Base-by-base conservation (phyloP, 2,329 filamentous ascomycete genomes). In the Aspergillus thermomutatus region DNA sequence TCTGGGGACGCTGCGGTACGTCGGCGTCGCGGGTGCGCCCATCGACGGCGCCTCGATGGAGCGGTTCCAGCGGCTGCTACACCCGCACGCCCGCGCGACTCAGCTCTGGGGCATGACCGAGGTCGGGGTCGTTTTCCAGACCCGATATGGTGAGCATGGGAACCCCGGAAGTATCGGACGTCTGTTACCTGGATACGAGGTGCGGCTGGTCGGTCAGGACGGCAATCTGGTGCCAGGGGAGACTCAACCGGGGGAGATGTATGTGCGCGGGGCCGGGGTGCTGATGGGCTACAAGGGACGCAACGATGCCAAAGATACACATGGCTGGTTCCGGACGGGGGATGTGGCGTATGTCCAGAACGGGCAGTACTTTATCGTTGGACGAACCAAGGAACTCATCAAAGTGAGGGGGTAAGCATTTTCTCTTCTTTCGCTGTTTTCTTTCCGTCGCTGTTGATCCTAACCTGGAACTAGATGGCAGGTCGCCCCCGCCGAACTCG, bases 21-120 rank as follows among this genome's bases (percentile, higher is more conserved):
- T 81, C 25, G 75, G 73, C 28, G 75, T 77, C 11, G 82, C 81
- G 1, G 82, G 82, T 19, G 80, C 82, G 0, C 74, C 79, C 2
- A 72, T 84, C 9, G 75, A 77, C 10, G 70, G 69, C 1, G 67
- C 66, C 0, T 70, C 75, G 14, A 72, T 80, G 68, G 61, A 70
- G n/a, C 65, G 71, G 49, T 71, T 81, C 59, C 71, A 75, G 34
- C 61, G 64, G 5, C 66, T 79, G 23, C 75, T 83, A 41, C 65
- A 74, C 26, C 60, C 61, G 1, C 66, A 75, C 31, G 77, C 79
- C 0, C 69, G 72, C 19, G 72, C 82, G 14, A 72, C 72, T 9
- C 79, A 81, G 57, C 73, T 82, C 40, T 84, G 79, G 76, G 82
- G 82, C 1, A 82, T 83, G 77, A 83, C 82, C 0, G 82, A 84